phyloP scores from a whole-genome alignment of 176 grass and related monocot species.

The Triticum monococcum region DNA sequence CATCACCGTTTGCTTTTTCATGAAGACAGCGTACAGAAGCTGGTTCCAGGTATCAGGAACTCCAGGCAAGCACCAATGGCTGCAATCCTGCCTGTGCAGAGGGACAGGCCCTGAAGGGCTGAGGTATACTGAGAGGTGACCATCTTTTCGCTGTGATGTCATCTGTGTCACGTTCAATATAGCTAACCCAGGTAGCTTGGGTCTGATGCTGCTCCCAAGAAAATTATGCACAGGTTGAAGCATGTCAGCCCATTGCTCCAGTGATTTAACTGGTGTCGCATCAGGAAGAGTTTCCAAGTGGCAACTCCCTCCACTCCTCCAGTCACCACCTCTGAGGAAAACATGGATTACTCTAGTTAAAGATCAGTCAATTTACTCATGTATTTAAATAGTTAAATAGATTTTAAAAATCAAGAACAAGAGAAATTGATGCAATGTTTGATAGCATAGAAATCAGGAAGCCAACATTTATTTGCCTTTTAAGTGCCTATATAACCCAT shows the following conservation, averaged over 20 bases:
- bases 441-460: background rate
- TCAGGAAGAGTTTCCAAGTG: conserved; percentile 77
- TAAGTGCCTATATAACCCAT: background rate
- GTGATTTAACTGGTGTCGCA: conserved; percentile 21
- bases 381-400: background rate
- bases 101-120: conserved; percentile 51
- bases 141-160: conserved; percentile 76
- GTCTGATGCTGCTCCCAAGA: conserved; percentile 33
- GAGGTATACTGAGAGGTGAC: conserved; percentile 75
- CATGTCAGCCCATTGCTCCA: conserved; percentile 55
- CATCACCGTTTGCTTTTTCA: conserved; percentile 38
- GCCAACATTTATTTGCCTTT: background rate
- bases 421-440: background rate
- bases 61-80: conserved; percentile 96
- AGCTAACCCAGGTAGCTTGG: conserved; percentile 39
- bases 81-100: conserved; percentile 82
- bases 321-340: conserved; percentile 63
- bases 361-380: background rate
- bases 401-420: background rate
- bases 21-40: conserved; percentile 67
- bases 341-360: conserved; percentile 6
- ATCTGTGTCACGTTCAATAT: conserved; percentile 84
- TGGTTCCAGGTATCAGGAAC: conserved; percentile 96
- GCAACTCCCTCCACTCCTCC: conserved; percentile 77
- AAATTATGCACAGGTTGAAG: conserved; percentile 59